Conservation (phyloP, 495 filamentous ascomycete species). For the Neurospora sp. region DNA sequence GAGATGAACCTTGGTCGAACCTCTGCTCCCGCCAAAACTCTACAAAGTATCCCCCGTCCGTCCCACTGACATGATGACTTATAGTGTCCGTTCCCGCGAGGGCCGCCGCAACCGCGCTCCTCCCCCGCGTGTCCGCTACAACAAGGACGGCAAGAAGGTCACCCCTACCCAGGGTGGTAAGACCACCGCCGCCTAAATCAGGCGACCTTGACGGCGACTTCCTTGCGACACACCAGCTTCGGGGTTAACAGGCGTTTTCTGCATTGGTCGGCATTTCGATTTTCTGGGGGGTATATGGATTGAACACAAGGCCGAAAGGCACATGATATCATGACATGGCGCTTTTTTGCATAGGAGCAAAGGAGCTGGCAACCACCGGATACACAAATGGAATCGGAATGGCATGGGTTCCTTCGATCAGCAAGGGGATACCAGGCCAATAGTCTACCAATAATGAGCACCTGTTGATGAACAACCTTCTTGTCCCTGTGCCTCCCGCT, state of each 20-base stretch:
- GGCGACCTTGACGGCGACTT: not conserved
- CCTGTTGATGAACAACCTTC: constrained; percentile 15
- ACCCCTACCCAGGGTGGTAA: constrained; percentile 66
- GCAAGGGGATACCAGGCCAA: constrained; percentile 15
- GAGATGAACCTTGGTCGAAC: constrained; percentile 54
- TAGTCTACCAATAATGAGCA: constrained; percentile 26
- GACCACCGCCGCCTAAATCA: constrained; percentile 24
- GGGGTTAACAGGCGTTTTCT: constrained; percentile 12
- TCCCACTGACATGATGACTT: constrained; percentile 27
- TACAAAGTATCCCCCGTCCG: constrained; percentile 10
- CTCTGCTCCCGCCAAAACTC: constrained; percentile 24
- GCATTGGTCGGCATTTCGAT: constrained; percentile 19
- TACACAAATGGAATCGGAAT: constrained; percentile 7
- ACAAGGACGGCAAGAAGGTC: constrained; percentile 99
- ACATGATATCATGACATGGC: constrained; percentile 20
- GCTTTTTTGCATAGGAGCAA: constrained; percentile 11
- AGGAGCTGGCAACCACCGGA: constrained; percentile 14
- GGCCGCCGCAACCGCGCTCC: constrained; percentile 98
- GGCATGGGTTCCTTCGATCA: constrained; percentile 11
- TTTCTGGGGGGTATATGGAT: constrained; percentile 7
- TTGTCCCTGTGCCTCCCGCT: not conserved
- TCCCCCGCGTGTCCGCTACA: constrained; percentile 93
- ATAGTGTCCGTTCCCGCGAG: constrained; percentile 91
- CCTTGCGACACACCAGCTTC: constrained; percentile 7
- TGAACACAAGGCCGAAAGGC: constrained; percentile 9